Evolutionary conservation across 169 alveolate genomes (phyloP).

Genomic region (Eimeria acervulina): DNA sequence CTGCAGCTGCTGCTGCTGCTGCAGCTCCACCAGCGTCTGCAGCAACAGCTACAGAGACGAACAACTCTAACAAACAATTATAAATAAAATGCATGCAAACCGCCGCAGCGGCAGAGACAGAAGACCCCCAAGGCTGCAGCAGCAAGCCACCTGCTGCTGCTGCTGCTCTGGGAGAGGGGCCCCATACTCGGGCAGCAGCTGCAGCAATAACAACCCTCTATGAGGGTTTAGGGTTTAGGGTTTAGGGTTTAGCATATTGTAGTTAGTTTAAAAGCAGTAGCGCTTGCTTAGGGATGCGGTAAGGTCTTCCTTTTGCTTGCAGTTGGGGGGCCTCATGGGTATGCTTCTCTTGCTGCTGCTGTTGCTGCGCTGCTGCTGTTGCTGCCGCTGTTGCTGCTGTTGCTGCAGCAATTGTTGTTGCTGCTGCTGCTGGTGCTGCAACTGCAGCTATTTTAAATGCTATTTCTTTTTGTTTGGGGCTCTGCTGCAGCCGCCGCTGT

Average conservation of each 20-base stretch:
- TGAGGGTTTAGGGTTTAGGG: slow-evolving; percentile 38
- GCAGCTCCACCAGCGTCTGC: slow-evolving; percentile 21
- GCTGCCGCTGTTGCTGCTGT: slow-evolving; percentile 21
- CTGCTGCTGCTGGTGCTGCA: background rate
- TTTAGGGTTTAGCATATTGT: background rate
- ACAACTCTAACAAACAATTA: background rate
- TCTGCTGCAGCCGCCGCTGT: background rate
- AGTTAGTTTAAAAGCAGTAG: background rate
- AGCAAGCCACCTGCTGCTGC: slow-evolving; percentile 19
- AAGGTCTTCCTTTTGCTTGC: background rate
- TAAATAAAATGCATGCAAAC: background rate
- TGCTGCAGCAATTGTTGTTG: background rate
- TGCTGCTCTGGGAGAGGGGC: slow-evolving; percentile 42
- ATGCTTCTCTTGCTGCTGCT: slow-evolving; percentile 21
- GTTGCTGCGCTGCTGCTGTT: background rate
- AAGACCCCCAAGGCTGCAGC: slow-evolving; percentile 25
- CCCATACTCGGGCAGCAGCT: slow-evolving; percentile 1
- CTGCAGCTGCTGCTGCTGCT: slow-evolving; percentile 19
- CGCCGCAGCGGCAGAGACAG: slow-evolving; percentile 1
- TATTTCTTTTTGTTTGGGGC: background rate
- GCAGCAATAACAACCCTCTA: background rate
- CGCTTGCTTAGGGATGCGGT: no score
- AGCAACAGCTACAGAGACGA: slow-evolving; percentile 30
- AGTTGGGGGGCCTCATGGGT: slow-evolving; percentile 46
- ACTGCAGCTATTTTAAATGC: background rate